Percentiles rank a stretch among this genome's conserved stretches.
Evolutionary conservation across 148 eudicot species (phyloP).

Genomic region (Bassia scoparia): DNA sequence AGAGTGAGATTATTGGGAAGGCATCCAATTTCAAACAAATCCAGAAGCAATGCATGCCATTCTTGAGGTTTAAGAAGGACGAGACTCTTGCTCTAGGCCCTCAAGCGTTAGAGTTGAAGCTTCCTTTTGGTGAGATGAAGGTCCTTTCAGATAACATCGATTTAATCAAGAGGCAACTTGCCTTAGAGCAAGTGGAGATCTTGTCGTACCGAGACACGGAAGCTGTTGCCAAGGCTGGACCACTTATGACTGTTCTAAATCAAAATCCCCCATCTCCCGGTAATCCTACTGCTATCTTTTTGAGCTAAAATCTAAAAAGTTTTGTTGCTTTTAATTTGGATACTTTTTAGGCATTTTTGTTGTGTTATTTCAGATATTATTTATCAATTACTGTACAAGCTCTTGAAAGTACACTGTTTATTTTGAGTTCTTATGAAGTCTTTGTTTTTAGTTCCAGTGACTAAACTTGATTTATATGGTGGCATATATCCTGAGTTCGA

Average conservation of each 20-base stretch:
- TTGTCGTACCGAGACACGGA: conserved; percentile 45
- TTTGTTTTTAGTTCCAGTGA: background rate
- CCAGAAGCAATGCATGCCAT: conserved; percentile 87
- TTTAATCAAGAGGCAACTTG: conserved; percentile 70
- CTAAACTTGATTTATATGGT: background rate
- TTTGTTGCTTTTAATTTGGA: conserved; percentile 8
- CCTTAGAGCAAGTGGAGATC: conserved; percentile 53
- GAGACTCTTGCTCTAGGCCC: conserved; percentile 67
- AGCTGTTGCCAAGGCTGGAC: conserved; percentile 55
- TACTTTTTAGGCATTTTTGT: conserved; percentile 4
- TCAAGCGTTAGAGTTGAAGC: conserved; percentile 70
- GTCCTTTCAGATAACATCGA: conserved; percentile 64
- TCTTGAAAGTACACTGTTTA: background rate
- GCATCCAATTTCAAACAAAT: conserved; percentile 57
- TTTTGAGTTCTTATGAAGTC: conserved; percentile 8
- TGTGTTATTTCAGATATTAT: background rate
- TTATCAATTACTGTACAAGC: conserved; percentile 2
- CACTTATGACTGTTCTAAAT: conserved; percentile 39
- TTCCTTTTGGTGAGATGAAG: conserved; percentile 78
- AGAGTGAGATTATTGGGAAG: conserved; percentile 45
- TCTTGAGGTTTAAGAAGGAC: conserved; percentile 77
- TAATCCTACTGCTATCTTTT: conserved; percentile 70
- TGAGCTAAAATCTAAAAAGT: conserved; percentile 16
- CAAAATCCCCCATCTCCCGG: conserved; percentile 92
- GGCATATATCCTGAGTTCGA: background rate